Percentiles rank a stretch among this genome's conserved stretches.
Conservation (phyloP, 257 asterid species). For the Voacanga thouarsii region DNA sequence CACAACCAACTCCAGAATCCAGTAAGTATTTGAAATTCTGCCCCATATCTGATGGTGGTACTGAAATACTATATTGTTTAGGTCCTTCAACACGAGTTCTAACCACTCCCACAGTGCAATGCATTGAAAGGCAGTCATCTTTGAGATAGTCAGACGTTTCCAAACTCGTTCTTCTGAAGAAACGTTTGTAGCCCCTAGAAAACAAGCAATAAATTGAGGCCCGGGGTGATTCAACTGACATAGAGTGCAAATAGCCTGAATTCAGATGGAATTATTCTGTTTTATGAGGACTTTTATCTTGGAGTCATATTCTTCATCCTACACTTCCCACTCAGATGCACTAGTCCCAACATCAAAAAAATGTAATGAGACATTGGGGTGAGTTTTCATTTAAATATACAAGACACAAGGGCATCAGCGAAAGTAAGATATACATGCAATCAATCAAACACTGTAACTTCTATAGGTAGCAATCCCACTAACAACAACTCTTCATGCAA, state of each 20-base stretch:
- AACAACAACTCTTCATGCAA: neutral
- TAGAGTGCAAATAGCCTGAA: neutral
- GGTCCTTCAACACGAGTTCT: conserved; percentile 90
- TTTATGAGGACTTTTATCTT: neutral
- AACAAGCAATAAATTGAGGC: conserved; percentile 24
- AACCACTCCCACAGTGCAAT: conserved; percentile 94
- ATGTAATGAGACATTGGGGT: neutral
- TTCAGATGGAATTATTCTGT: neutral
- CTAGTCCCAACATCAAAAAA: neutral
- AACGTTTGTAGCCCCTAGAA: conserved; percentile 91
- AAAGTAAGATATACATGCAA: neutral
- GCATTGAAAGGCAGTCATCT: conserved; percentile 81
- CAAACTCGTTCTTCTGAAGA: conserved; percentile 64
- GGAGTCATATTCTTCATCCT: neutral
- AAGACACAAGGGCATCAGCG: neutral
- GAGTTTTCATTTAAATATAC: neutral
- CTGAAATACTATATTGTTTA: conserved; percentile 43
- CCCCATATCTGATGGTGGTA: conserved; percentile 89
- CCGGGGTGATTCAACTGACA: neutral
- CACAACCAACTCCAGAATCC: conserved; percentile 69
- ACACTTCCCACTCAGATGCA: neutral
- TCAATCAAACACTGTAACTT: neutral
- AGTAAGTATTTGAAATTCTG: conserved; percentile 60
- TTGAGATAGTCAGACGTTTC: conserved; percentile 87
- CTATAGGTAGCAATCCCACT: neutral